Base-by-base conservation (phyloP, 78 protist species). In the Creolimax fragrantissima region DNA sequence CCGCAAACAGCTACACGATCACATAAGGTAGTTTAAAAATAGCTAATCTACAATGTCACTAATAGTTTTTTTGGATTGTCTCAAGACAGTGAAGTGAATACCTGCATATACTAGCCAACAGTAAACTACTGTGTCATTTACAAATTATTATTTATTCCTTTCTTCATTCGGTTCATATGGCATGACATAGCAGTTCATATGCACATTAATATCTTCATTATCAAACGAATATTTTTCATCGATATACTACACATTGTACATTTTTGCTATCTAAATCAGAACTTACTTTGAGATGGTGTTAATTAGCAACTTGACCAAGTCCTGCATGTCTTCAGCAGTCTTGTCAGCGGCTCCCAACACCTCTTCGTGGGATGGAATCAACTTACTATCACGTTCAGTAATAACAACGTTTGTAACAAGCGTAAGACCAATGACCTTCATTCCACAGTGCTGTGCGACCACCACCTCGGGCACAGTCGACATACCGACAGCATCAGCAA, bases 401-500 rank as follows among this genome's bases (percentile, higher is more conserved):
- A 36, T 3, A 11, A 90, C 92, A 4, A 3, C 4, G 92, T 58
- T 67, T 5, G 92, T 67, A 5, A 37, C 4, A 36, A 90, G 88
- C 36, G 88, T 5, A 5, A 58, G 58, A 2, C 58, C 89, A 36
- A 74, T 42, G 37, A 89, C 92, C 5, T 35, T 2, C 84, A 93
- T 3, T 32, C 93, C 92, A 45, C 36, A 35, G 81, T 93, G 95
- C 43, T 3, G 35, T 35, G 95, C 95, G 36, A 89, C 92, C 42
- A 93, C 84, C 47, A 85, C 95, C 85, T 93, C 95, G 37, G 95
- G 92, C 37, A 81, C 95, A 11, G 93, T 90, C 42, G 58, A 35
- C 95, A 93, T 93, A 84, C 95, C 95, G 5, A 93, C 95, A 35
- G 88, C 74, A 41, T 93, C 95, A 39, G 86, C 92, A 2, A 83